These are phyloP conservation scores for Chaetoceros tenuissimus DNA, from an alignment of 108 stramenopile genomes.

Conservation along the genomic window DNA sequence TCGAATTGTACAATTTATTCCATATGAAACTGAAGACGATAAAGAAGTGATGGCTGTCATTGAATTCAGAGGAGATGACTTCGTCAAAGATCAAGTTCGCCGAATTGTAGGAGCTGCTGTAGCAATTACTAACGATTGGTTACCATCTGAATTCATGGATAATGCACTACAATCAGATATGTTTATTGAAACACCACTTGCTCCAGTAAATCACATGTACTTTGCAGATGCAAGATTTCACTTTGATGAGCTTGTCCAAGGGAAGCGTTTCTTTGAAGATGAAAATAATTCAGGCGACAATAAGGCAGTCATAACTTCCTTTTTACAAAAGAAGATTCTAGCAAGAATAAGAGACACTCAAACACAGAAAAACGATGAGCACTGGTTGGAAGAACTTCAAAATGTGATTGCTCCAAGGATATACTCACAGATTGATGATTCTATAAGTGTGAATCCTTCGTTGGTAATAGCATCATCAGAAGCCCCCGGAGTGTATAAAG, in stretches of 20 bases:
- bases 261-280: slow-evolving; percentile 17
- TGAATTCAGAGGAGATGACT: slow-evolving; percentile 58
- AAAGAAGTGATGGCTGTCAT: slow-evolving; percentile 21
- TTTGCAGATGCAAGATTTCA: slow-evolving; percentile 46
- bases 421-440: no score
- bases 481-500: neutral
- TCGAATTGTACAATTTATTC: slow-evolving; percentile 41
- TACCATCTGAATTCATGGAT: slow-evolving; percentile 39
- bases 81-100: slow-evolving; percentile 43
- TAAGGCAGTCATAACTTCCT: neutral
- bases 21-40: neutral
- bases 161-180: slow-evolving; percentile 27
- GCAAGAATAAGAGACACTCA: neutral
- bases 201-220: slow-evolving; percentile 33
- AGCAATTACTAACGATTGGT: slow-evolving; percentile 54
- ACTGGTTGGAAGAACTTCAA: slow-evolving; percentile 34
- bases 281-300: neutral
- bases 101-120: slow-evolving; percentile 42
- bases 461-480: slow-evolving; percentile 3
- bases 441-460: no score
- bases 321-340: slow-evolving; percentile 2
- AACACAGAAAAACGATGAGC: slow-evolving; percentile 2
- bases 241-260: slow-evolving; percentile 48
- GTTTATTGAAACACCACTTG: slow-evolving; percentile 34
- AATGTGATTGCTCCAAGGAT: slow-evolving; percentile 18